These are phyloP conservation scores for Pseudognaphalium luteoalbum DNA, from an alignment of 129 eudicot genomes.

Conservation along the genomic window DNA sequence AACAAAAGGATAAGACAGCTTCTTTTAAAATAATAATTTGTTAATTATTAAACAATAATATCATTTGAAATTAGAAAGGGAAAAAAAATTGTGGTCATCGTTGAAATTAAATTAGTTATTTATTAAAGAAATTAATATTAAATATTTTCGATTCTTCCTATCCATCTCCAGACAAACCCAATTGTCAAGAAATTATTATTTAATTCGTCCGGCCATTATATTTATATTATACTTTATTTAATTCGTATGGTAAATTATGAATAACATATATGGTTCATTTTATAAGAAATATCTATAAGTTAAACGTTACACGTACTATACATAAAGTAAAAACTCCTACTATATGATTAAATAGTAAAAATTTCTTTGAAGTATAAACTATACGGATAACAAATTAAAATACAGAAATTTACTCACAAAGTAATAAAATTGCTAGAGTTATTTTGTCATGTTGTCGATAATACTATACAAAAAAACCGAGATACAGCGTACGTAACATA, in stretches of 20 bases:
- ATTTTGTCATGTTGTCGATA: no score
- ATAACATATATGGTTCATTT: no score
- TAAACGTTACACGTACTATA: no score
- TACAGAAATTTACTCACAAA: no score
- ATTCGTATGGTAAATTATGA: not conserved
- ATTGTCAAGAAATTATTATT: conserved; percentile 14
- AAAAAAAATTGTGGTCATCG: conserved; percentile 15
- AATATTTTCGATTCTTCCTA: conserved; percentile 29
- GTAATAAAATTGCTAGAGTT: no score
- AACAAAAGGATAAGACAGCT: conserved; percentile 3
- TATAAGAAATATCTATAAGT: no score
- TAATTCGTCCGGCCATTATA: conserved; percentile 39
- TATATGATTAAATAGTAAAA: no score
- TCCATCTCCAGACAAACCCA: conserved; percentile 12
- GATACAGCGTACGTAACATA: no score
- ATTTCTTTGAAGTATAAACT: no score
- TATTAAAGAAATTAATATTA: not conserved
- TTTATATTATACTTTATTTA: not conserved
- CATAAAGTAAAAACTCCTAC: no score
- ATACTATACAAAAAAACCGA: no score
- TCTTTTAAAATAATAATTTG: not conserved
- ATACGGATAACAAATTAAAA: no score
- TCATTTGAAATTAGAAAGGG: not conserved
- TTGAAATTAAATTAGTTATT: conserved; percentile 3
- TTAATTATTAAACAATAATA: not conserved